Base-by-base conservation (phyloP, 257 asterid species). In the Nicotiana sylvestris region DNA sequence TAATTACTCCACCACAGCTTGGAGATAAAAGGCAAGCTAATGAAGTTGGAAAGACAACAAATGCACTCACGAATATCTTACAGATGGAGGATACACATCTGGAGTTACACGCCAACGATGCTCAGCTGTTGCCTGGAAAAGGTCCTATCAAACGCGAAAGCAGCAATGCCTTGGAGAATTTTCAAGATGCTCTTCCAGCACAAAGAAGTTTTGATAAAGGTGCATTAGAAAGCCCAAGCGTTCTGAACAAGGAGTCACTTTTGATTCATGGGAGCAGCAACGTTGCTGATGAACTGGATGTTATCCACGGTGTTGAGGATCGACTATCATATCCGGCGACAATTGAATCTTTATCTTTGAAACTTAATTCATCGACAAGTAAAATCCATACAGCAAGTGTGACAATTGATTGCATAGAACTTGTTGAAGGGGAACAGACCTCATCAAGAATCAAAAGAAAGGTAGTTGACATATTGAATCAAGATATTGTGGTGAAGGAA, bases 191-290 rank as follows among this genome's bases (percentile, higher is more conserved):
- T 78, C 72, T 84, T 82, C 32, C 89, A 80, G 58, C 76, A 74
- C 74, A 64, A 82, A 68, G 12, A n/a, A 85, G 85, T 61, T 60
- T 58, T 74, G 43, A 77, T 64, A 84, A 64, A 81, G 43, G 82
- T 83, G 88, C 58, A 81, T 83, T 78, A 58, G 81, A 51, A 89
- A 83, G 86, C 76, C 83, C 87, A 69, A 84, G 83, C 67, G 76
- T 72, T 56, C 76, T 81, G 72, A 62, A 81, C 39, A 72, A 81
- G 74, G 88, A 86, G 69, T 82, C 87, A 58, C 74, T 82, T 82
- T 81, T 82, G 46, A 61, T 85, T 77, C 82, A 83, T 60, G 91
- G 81, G 82, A 80, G 61, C 82, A 82, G 84, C 77, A 60, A 64
- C 83, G 84, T 58, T 77, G 87, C 77, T 80, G 81, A 70, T 88